Percentiles rank a stretch among this genome's conserved stretches.
These are phyloP conservation scores for Starmerella floris DNA, from an alignment of 805 yeast species.

Conservation along the genomic window DNA sequence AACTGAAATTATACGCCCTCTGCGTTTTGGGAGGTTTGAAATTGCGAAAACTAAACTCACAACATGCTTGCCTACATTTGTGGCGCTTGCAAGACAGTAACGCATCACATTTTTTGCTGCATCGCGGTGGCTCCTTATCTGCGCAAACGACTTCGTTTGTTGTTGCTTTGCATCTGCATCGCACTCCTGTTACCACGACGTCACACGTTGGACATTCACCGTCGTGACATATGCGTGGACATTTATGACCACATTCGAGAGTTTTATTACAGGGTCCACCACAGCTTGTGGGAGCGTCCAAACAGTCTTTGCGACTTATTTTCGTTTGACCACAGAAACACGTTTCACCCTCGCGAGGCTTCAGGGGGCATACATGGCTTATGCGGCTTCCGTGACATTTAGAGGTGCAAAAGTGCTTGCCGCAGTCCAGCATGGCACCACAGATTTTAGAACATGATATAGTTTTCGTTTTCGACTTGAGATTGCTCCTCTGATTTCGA, in stretches of 20 bases:
- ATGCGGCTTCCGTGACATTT: slow-evolving; percentile 10
- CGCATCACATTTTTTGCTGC: slow-evolving; percentile 4
- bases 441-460: slow-evolving; percentile 14
- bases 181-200: not conserved
- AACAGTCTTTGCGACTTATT: slow-evolving; percentile 7
- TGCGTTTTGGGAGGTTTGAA: not conserved
- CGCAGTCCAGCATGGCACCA: slow-evolving; percentile 9
- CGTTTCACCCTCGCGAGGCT: slow-evolving; percentile 14
- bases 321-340: slow-evolving; percentile 20
- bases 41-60: slow-evolving; percentile 3
- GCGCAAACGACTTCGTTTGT: slow-evolving; percentile 20
- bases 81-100: slow-evolving; percentile 8
- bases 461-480: not conserved
- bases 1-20: not conserved
- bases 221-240: slow-evolving; percentile 6
- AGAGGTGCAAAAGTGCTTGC: slow-evolving; percentile 10
- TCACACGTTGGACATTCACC: slow-evolving; percentile 12
- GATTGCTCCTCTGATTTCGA: not conserved
- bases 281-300: slow-evolving; percentile 14
- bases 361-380: slow-evolving; percentile 9
- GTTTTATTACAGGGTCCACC: slow-evolving; percentile 9
- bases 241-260: slow-evolving; percentile 12
- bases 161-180: slow-evolving; percentile 5
- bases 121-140: not conserved
- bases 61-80: slow-evolving; percentile 3